These are phyloP conservation scores for Leccinum sublutescens DNA, from an alignment of 768 basidiomycete species.

Conservation along the genomic window DNA sequence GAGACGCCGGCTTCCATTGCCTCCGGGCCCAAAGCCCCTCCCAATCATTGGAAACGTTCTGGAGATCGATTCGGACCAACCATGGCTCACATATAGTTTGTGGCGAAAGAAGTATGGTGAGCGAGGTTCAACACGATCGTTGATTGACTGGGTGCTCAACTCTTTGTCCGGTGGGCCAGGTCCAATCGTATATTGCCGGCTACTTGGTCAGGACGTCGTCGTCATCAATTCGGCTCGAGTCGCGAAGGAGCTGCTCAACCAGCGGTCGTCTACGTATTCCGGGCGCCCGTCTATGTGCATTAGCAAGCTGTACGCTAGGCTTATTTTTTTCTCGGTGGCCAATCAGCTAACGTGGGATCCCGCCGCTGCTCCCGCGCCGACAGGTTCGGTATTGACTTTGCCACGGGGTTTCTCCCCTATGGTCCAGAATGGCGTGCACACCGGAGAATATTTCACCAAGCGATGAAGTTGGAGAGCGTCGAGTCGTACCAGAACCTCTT, in stretches of 20 bases:
- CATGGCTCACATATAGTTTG: conserved; percentile 29
- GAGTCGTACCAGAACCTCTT: conserved; percentile 24
- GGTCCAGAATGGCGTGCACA: conserved; percentile 30
- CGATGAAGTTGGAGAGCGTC: conserved; percentile 20
- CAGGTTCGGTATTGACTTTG: conserved; percentile 31
- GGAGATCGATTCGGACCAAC: conserved; percentile 21
- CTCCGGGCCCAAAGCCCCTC: conserved; percentile 24
- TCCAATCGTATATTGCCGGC: conserved; percentile 27
- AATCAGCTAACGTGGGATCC: not conserved
- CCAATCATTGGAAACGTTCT: conserved; percentile 27
- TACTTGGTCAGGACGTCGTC: conserved; percentile 27
- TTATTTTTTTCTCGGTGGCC: not conserved
- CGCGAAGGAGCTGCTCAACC: conserved; percentile 29
- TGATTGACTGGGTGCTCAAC: not conserved
- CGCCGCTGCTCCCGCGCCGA: not conserved
- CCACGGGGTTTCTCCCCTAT: conserved; percentile 29
- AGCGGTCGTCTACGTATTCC: conserved; percentile 31
- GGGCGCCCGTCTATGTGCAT: conserved; percentile 23
- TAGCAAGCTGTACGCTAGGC: not conserved
- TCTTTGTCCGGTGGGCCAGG: conserved; percentile 14
- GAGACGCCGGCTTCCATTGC: conserved; percentile 13
- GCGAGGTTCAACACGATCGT: not conserved
- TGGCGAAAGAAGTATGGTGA: conserved; percentile 31
- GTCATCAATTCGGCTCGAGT: conserved; percentile 28
- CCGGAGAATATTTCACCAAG: conserved; percentile 29